Base-by-base conservation (phyloP, 1,139 yeast genomes). In the Arxiozyma bovina region DNA sequence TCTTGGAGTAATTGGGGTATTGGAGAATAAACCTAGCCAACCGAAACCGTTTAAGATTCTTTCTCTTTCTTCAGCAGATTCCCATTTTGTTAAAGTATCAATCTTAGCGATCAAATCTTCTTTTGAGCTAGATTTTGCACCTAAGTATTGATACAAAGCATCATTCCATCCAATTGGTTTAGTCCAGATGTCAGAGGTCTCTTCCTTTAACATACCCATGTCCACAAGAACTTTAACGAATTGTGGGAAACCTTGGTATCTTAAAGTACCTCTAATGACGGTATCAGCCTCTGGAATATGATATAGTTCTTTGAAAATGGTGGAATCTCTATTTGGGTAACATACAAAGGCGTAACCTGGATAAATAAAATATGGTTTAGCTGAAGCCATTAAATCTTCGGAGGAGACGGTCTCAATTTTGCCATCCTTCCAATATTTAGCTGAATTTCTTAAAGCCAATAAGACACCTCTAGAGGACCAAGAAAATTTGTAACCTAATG, bases 391-490 rank as follows among this genome's bases (percentile, higher is more conserved):
- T 73, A 93, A 81, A 65, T 89, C 96, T 72, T 88, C 95, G 53
- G 96, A 89, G 58, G 81, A 78, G 66, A 93, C 85, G 52, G 83
- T 81, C 58, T 80, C 96, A 64, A 89, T 74, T 70, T 88, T 72
- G 66, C 97, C 98, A 68, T 89, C 84, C 74, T 85, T 77, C 82
- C 85, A 91, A 78, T 83, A 91, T 68, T 81, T 83, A 61, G 99
- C 99, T 58, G 87, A 78, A 78, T 93, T 93, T 79, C 96, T 85
- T 70, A 93, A 81, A 27, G 99, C 99, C 67, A 93, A 81, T 69
- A 93, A 77, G 49, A 93, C 98, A 74, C 99, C 99, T 74, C 99
- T 85, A 50, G 98, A 90, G 48, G 97, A 89, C 99, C 99, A 93
- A 49, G 98, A 91, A 76, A 93, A 93, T 78, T 93, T 93, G 82